phyloP scores from a whole-genome alignment of 192 early-diverging fungal genomes.

The Jimgerdemannia flammicorona region DNA sequence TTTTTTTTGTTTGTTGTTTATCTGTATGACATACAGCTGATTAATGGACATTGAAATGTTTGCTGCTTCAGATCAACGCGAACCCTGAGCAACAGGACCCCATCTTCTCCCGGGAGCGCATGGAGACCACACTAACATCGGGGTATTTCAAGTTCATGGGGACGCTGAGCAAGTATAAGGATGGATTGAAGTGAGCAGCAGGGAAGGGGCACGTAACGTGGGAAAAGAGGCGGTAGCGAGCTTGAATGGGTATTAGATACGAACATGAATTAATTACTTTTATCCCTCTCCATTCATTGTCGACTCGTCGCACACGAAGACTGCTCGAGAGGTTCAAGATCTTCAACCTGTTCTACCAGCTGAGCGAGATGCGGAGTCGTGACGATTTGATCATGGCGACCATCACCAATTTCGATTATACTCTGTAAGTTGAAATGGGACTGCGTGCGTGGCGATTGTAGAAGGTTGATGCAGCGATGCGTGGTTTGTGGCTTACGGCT shows the following conservation, averaged over 20 bases:
- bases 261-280: not conserved
- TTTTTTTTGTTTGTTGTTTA: constrained; percentile 22
- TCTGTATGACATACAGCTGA: constrained; percentile 10
- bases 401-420: constrained; percentile 72
- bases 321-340: constrained; percentile 74
- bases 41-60: not conserved
- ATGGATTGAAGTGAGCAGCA: constrained; percentile 53
- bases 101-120: constrained; percentile 71
- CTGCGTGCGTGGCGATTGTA: too few species aligned
- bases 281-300: not conserved
- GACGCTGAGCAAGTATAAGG: constrained; percentile 52
- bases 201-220: not conserved
- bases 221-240: not conserved
- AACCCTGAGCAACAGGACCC: constrained; percentile 42
- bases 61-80: constrained; percentile 31
- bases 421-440: constrained; percentile 30
- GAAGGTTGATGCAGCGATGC: too few species aligned
- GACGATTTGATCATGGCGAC: constrained; percentile 76
- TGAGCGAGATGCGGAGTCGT: constrained; percentile 72
- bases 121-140: constrained; percentile 66
- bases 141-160: constrained; percentile 82
- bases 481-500: not conserved
- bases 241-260: not conserved
- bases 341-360: constrained; percentile 72
- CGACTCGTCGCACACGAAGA: constrained; percentile 4